Evolutionary conservation across 371 early-diverging fungal species (phyloP), one percentile per base, ranked within the genome.

Genomic region (Basidiobolus heterosporus): DNA sequence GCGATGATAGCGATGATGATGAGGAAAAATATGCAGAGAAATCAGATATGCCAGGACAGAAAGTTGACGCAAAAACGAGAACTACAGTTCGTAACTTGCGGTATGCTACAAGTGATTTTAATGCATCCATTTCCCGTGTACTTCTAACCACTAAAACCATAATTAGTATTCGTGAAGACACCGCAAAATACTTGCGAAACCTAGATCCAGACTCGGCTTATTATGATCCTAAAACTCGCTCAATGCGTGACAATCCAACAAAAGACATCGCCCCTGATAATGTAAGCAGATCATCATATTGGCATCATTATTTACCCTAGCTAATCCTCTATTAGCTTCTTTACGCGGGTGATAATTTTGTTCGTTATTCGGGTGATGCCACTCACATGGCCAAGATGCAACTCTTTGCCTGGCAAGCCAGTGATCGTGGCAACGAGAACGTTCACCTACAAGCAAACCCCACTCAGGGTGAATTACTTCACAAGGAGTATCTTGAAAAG

Each of bases 141-240:
- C 36, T 19, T 22, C n/a, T 21, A 21, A 14, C 18, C 20, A 16
- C 19, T 23, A 16, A 36, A n/a, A 8, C 14, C 11, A 23, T 40
- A 3, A 9, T 39, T 50, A 77, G 84, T 66, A 95, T 98, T 61
- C 89, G 98, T 61, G 98, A 98, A 70, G 98, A 98, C 66, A 93
- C 91, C 7, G 93, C 98, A 38, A 98, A 98, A 64, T 98, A 98
- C 59, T 69, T 98, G 45, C 71, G 81, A 45, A 94, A 96, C 63
- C 61, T 96, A 52, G 90, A 92, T 56, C 74, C 80, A n/a, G 76
- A 92, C 51, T 88, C 90, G 1, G 97, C 94, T 0, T 82, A 90
- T 68, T 98, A 98, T 59, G 95, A 98, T 66, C 98, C 98, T 23
- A 98, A 98, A 62, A 89, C 97, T 6, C 79, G 97, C 38, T 90